Conservation (phyloP, 495 filamentous ascomycete species). For the Aspergillus sparsus region DNA sequence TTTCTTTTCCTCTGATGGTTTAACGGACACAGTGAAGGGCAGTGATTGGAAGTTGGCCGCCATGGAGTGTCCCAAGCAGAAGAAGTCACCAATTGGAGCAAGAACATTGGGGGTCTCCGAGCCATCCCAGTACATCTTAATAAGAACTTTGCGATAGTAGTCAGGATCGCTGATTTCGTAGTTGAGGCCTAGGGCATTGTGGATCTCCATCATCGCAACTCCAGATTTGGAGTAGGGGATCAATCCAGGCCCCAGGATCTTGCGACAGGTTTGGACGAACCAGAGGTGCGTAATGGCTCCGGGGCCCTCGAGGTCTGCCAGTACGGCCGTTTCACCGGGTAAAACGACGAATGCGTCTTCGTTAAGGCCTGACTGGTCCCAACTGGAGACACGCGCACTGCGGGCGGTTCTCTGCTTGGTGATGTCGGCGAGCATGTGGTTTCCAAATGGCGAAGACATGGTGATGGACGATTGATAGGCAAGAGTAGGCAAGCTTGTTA, state of each 20-base stretch:
- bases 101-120: conserved; percentile 24
- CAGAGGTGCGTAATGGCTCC: conserved; percentile 17
- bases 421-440: conserved; percentile 8
- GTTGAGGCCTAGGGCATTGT: conserved; percentile 28
- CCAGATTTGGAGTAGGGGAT: conserved; percentile 31
- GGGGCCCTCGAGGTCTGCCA: conserved; percentile 26
- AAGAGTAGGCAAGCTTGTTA: neutral
- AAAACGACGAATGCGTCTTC: conserved; percentile 28
- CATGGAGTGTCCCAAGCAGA: conserved; percentile 28
- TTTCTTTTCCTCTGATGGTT: conserved; percentile 26
- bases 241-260: conserved; percentile 26
- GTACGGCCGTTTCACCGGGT: conserved; percentile 23
- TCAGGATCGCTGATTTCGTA: conserved; percentile 28
- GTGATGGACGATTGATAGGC: neutral
- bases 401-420: conserved; percentile 7
- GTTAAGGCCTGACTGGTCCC: conserved; percentile 29
- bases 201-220: conserved; percentile 27
- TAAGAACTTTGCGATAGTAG: conserved; percentile 32
- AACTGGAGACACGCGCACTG: conserved; percentile 25
- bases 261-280: conserved; percentile 25
- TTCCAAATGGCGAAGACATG: conserved; percentile 8
- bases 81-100: conserved; percentile 27
- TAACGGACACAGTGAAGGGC: conserved; percentile 27
- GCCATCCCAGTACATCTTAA: conserved; percentile 29
- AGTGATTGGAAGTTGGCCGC: conserved; percentile 28